These are phyloP conservation scores for Hemerocallis citrina DNA, from an alignment of 106 monocot genomes.

Conservation along the genomic window DNA sequence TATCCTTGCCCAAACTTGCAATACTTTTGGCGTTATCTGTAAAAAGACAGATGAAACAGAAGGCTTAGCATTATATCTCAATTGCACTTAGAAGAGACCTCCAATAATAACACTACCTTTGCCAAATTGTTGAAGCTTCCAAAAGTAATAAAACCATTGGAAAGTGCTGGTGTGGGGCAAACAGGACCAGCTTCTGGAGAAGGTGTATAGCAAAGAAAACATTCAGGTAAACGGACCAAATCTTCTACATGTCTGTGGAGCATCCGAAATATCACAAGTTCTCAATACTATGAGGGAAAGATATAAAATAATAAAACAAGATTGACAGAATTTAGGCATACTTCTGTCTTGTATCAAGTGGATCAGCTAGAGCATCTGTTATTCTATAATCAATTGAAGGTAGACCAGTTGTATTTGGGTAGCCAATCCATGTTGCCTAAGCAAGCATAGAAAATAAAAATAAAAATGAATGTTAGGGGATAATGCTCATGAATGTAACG, in stretches of 20 bases:
- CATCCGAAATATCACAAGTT: constrained; percentile 6
- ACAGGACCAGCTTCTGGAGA: constrained; percentile 95
- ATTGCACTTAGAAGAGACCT: not conserved
- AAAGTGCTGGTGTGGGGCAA: constrained; percentile 61
- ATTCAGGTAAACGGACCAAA: constrained; percentile 72
- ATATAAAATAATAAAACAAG: not conserved
- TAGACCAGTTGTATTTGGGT: constrained; percentile 98
- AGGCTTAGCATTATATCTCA: not conserved
- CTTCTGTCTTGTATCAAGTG: constrained; percentile 70
- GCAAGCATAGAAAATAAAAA: not conserved
- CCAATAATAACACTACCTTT: constrained; percentile 39
- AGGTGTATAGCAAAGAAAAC: constrained; percentile 95
- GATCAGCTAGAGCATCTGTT: constrained; percentile 80
- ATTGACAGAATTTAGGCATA: constrained; percentile 35
- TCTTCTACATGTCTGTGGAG: constrained; percentile 87
- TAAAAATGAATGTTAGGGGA: not conserved
- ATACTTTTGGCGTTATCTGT: constrained; percentile 96
- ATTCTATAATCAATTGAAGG: constrained; percentile 92
- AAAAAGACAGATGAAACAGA: constrained; percentile 2
- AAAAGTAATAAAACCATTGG: constrained; percentile 95
- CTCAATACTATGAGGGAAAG: not conserved
- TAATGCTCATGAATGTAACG: not conserved
- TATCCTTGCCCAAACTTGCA: constrained; percentile 92
- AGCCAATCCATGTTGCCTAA: constrained; percentile 98
- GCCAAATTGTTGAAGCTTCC: constrained; percentile 99